A percentile compares a stretch with the other conserved stretches of the same genome.
Conservation (phyloP, 768 basidiomycete species). For the Rubroboletus pulcherrimus region DNA sequence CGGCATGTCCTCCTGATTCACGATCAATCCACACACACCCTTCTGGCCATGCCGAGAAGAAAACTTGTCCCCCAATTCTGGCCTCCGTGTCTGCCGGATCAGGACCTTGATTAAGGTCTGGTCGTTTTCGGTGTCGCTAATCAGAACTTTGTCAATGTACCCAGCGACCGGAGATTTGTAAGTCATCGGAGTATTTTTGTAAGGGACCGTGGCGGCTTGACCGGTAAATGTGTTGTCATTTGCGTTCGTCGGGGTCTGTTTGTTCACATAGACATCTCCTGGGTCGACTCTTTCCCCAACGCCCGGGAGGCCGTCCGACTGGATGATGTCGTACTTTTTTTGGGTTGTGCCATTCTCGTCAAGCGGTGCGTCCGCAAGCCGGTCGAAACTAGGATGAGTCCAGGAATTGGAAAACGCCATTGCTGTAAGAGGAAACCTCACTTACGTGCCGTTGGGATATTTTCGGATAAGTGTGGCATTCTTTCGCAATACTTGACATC, state of each 20-base stretch:
- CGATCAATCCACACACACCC: slow-evolving; percentile 97
- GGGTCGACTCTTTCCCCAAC: slow-evolving; percentile 93
- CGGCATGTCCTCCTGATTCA: slow-evolving; percentile 98
- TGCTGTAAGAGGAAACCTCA: slow-evolving; percentile 26
- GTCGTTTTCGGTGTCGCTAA: slow-evolving; percentile 95
- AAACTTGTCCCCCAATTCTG: slow-evolving; percentile 98
- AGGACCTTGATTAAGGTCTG: slow-evolving; percentile 96
- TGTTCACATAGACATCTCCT: slow-evolving; percentile 93
- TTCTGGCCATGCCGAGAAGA: slow-evolving; percentile 98
- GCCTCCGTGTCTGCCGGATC: slow-evolving; percentile 93
- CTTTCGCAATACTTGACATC: slow-evolving; percentile 97
- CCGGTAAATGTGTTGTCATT: slow-evolving; percentile 86
- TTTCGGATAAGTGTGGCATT: slow-evolving; percentile 91
- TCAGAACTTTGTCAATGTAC: slow-evolving; percentile 96
- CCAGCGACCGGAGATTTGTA: slow-evolving; percentile 94
- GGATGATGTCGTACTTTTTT: slow-evolving; percentile 88
- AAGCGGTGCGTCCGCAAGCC: slow-evolving; percentile 85
- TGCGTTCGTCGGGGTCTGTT: slow-evolving; percentile 94
- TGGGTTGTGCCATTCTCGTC: slow-evolving; percentile 77
- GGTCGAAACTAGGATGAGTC: slow-evolving; percentile 65
- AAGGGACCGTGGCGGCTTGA: slow-evolving; percentile 77
- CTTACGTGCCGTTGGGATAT: slow-evolving; percentile 96
- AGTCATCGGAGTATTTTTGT: slow-evolving; percentile 87
- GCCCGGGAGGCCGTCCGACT: slow-evolving; percentile 89
- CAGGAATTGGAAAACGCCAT: slow-evolving; percentile 6